These are phyloP conservation scores for Fomitopsis betulina DNA, from an alignment of 1,284 basidiomycete species.

Conservation along the genomic window DNA sequence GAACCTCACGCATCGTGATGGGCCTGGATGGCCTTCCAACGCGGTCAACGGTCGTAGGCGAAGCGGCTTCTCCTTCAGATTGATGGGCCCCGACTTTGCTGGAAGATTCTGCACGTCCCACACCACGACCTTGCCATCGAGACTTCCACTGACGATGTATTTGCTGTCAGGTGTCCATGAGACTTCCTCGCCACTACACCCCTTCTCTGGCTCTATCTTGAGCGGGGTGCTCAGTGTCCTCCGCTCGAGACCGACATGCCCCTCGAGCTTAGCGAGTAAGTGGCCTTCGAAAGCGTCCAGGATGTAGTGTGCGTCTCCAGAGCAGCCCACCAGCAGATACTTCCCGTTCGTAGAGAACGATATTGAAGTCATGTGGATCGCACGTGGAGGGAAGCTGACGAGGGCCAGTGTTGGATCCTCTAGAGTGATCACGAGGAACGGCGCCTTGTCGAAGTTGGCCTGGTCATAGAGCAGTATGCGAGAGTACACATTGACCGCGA, in stretches of 20 bases:
- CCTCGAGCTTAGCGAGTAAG: conserved; percentile 79
- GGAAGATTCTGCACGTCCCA: conserved; percentile 77
- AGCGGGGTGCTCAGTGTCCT: conserved; percentile 41
- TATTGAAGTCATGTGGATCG: conserved; percentile 88
- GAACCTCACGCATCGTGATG: conserved; percentile 80
- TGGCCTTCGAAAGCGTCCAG: conserved; percentile 85
- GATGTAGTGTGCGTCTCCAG: conserved; percentile 89
- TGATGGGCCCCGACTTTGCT: conserved; percentile 42
- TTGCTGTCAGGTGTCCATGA: conserved; percentile 91
- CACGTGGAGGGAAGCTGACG: conserved; percentile 80
- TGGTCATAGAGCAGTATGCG: conserved; percentile 88
- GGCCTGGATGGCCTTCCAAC: conserved; percentile 77
- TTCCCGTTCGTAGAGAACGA: conserved; percentile 89
- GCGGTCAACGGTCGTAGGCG: conserved; percentile 51
- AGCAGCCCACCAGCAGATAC: conserved; percentile 89
- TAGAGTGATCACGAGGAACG: conserved; percentile 81
- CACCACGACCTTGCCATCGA: conserved; percentile 74
- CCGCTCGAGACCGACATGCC: conserved; percentile 60
- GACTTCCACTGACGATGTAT: conserved; percentile 78
- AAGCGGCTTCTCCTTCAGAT: conserved; percentile 46
- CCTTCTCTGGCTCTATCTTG: conserved; percentile 67
- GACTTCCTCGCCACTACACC: conserved; percentile 86
- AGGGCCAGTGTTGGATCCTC: conserved; percentile 74
- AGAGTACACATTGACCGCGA: conserved; percentile 84
- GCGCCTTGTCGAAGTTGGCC: conserved; percentile 86